Percentiles rank a stretch among this genome's conserved stretches.
phyloP scores from a whole-genome alignment of 257 asterid genomes.

The Vinca minor region DNA sequence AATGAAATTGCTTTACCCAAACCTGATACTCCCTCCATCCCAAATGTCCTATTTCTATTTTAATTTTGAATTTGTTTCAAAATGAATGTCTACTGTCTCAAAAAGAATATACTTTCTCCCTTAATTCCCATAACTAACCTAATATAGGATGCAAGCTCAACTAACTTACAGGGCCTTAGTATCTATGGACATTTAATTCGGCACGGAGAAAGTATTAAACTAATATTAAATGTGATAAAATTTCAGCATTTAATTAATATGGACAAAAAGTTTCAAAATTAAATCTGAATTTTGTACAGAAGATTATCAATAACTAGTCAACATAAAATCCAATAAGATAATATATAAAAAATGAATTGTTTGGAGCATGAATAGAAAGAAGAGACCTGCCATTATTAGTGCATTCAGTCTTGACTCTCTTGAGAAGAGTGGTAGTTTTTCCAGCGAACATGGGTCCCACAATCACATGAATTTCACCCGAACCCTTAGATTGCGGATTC shows the following conservation, averaged over 20 bases:
- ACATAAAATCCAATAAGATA: background rate
- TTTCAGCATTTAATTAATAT: background rate
- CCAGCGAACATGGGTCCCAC: conserved; percentile 99
- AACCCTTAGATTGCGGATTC: conserved; percentile 2
- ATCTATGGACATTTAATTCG: no score
- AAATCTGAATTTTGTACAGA: background rate
- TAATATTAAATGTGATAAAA: background rate
- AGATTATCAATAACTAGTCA: background rate
- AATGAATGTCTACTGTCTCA: no score
- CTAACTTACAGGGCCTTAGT: no score
- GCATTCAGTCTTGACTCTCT: conserved; percentile 69
- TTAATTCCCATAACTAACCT: no score
- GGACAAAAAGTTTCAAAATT: background rate
- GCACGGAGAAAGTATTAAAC: no score
- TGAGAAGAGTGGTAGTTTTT: conserved; percentile 83
- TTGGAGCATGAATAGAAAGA: conserved; percentile 7
- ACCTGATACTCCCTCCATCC: background rate
- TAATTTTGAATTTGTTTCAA: no score
- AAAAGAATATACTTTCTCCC: no score
- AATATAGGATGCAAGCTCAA: no score
- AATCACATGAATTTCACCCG: conserved; percentile 84
- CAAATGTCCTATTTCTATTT: no score
- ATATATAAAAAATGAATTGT: background rate
- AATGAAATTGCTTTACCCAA: background rate
- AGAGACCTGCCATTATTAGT: conserved; percentile 66